phyloP scores from a whole-genome alignment of 1,284 basidiomycete species.

The Boletus semigastroideus region DNA sequence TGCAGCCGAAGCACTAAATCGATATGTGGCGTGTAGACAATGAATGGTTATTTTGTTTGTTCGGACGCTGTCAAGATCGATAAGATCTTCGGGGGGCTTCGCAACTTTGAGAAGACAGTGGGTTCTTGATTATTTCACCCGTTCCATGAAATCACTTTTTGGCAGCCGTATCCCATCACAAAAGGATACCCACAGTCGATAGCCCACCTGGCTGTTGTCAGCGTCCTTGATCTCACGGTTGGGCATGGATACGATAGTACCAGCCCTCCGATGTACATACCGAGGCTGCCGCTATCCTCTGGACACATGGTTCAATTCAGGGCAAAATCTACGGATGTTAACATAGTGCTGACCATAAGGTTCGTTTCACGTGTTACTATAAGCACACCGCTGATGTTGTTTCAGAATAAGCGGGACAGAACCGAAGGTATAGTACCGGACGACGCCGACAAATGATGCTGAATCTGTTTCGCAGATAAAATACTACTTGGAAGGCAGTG shows the following conservation, averaged over 20 bases:
- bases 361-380: conserved; percentile 29
- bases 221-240: conserved; percentile 71
- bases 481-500: conserved; percentile 78
- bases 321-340: conserved; percentile 46
- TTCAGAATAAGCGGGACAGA: conserved; percentile 82
- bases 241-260: conserved; percentile 67
- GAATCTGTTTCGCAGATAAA: conserved; percentile 56
- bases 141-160: not conserved
- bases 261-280: conserved; percentile 63
- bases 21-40: conserved; percentile 50
- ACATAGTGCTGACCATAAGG: conserved; percentile 67
- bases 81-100: conserved; percentile 63
- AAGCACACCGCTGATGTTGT: not conserved
- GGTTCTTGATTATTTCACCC: conserved; percentile 6
- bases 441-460: not conserved
- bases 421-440: conserved; percentile 61
- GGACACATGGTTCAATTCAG: conserved; percentile 85
- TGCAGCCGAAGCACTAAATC: not conserved
- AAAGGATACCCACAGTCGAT: conserved; percentile 58
- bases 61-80: conserved; percentile 61
- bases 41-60: conserved; percentile 82
- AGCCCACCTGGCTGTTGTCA: conserved; percentile 56
- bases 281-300: conserved; percentile 68
- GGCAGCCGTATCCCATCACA: conserved; percentile 13
- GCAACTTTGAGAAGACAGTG: conserved; percentile 51